These are phyloP conservation scores for Yamadazyma sp. DNA, from an alignment of 805 yeast genomes.

Conservation along the genomic window DNA sequence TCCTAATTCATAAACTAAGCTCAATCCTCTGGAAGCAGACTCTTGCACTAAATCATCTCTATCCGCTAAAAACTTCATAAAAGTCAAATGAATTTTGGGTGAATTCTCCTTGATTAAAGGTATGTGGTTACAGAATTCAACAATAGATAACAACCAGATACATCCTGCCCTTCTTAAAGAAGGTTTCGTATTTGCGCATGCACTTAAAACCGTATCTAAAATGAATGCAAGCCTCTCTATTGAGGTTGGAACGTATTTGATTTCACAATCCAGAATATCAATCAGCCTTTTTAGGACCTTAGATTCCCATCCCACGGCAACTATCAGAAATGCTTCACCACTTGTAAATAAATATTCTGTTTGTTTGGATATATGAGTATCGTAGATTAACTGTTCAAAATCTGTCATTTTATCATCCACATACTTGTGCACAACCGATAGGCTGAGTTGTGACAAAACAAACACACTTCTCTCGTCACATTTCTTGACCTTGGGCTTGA, in stretches of 20 bases:
- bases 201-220: slow-evolving; percentile 47
- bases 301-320: slow-evolving; percentile 77
- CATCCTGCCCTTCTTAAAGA: slow-evolving; percentile 71
- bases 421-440: slow-evolving; percentile 21
- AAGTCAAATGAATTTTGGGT: slow-evolving; percentile 65
- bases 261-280: slow-evolving; percentile 47
- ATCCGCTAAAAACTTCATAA: slow-evolving; percentile 76
- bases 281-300: slow-evolving; percentile 46
- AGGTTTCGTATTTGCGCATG: slow-evolving; percentile 68
- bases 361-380: slow-evolving; percentile 63
- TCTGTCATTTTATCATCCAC: slow-evolving; percentile 18
- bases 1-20: slow-evolving; percentile 78
- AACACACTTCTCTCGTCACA: slow-evolving; percentile 58
- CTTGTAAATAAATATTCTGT: slow-evolving; percentile 72
- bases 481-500: slow-evolving; percentile 46
- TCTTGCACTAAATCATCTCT: slow-evolving; percentile 89
- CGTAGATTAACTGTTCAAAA: slow-evolving; percentile 48
- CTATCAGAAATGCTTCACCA: slow-evolving; percentile 78
- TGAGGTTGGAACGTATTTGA: slow-evolving; percentile 16
- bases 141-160: slow-evolving; percentile 79
- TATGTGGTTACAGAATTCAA: slow-evolving; percentile 65
- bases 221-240: slow-evolving; percentile 28
- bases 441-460: slow-evolving; percentile 53
- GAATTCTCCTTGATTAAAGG: slow-evolving; percentile 39
- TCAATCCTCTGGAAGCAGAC: slow-evolving; percentile 84